phyloP scores from a whole-genome alignment of 163 green algal genomes.

The Scenedesmus sp. region DNA sequence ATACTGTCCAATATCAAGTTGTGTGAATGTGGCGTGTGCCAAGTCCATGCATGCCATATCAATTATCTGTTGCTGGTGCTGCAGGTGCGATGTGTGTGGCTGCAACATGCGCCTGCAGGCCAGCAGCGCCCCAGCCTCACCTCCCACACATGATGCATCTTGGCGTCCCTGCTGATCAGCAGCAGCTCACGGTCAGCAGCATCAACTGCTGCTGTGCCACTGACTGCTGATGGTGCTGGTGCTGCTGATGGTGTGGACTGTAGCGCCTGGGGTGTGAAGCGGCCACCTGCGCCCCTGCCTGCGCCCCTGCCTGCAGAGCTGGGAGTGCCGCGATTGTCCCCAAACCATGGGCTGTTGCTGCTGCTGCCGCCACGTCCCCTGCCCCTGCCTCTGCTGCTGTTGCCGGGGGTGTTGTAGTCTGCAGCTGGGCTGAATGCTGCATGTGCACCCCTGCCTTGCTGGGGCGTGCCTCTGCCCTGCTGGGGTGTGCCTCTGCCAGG shows the following conservation, averaged over 20 bases:
- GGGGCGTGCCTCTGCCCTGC: background rate
- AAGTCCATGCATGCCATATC: no score
- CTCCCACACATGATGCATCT: slow-evolving; percentile 35
- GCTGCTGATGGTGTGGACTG: background rate
- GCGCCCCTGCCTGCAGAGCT: background rate
- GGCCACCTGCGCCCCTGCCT: background rate
- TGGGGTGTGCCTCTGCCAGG: background rate
- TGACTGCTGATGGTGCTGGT: background rate
- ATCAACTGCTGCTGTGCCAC: slow-evolving; percentile 5
- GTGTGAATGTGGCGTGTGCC: background rate
- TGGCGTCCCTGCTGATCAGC: slow-evolving; percentile 42
- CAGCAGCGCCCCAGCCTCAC: slow-evolving; percentile 2
- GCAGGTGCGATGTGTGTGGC: background rate
- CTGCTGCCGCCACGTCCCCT: background rate
- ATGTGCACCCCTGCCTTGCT: background rate
- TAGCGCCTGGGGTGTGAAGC: background rate
- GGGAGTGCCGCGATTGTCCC: background rate
- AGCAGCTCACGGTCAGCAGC: slow-evolving; percentile 23
- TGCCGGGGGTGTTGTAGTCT: background rate
- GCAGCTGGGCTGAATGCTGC: background rate
- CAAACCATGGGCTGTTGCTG: background rate
- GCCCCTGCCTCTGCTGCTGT: background rate
- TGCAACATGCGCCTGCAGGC: background rate
- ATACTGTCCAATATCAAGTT: no score
- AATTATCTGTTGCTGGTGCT: background rate